Evolutionary conservation across 495 filamentous ascomycete species (phyloP).

Genomic region (Arthonia radiata): DNA sequence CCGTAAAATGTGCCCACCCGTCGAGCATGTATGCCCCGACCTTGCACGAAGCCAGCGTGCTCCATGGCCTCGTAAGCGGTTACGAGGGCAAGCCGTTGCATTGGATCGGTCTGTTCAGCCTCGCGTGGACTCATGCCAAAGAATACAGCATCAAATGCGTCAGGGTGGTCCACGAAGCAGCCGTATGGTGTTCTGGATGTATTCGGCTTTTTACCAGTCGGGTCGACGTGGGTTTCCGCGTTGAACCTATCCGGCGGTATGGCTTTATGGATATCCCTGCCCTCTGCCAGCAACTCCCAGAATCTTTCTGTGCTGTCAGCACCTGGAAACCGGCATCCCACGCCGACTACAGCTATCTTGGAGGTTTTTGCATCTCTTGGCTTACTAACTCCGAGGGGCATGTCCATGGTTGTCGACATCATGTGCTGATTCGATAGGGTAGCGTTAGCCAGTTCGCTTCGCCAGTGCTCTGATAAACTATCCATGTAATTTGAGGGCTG

Average conservation of each 20-base stretch:
- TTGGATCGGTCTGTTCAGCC: constrained; percentile 13
- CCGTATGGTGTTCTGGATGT: constrained; percentile 6
- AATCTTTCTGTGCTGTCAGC: constrained; percentile 6
- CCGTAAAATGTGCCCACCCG: constrained; percentile 18
- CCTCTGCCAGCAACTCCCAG: constrained; percentile 14
- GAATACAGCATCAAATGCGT: constrained; percentile 14
- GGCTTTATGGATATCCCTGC: constrained; percentile 14
- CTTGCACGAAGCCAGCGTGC: constrained; percentile 13
- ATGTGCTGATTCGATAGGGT: too few species aligned
- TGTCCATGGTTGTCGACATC: too few species aligned
- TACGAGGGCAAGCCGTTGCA: constrained; percentile 14
- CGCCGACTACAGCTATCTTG: constrained; percentile 11
- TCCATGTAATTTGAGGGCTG: too few species aligned
- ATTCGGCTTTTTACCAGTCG: constrained; percentile 15
- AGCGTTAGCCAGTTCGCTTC: too few species aligned
- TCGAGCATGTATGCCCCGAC: too few species aligned
- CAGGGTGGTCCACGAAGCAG: constrained; percentile 11
- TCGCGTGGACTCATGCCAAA: constrained; percentile 18
- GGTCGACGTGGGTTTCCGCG: constrained; percentile 18
- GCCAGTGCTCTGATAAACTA: too few species aligned
- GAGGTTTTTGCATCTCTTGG: too few species aligned
- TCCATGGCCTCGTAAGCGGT: constrained; percentile 17
- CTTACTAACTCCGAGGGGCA: too few species aligned
- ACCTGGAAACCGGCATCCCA: constrained; percentile 10
- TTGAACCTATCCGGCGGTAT: constrained; percentile 22